Base-by-base conservation (phyloP, 257 asterid species). In the Craterostigma plantagineum region DNA sequence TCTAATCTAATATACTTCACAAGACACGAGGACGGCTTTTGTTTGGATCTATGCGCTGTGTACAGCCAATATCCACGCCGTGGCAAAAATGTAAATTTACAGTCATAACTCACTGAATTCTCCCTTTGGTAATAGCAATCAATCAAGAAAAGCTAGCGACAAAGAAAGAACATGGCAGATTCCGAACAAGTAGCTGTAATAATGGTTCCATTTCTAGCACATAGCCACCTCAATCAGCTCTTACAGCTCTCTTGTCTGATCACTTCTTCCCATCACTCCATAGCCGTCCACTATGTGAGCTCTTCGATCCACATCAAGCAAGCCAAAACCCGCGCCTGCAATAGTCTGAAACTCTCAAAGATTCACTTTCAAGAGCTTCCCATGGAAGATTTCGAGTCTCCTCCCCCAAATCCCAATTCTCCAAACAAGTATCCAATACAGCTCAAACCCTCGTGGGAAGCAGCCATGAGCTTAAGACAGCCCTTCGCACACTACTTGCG, bases 211-310 rank as follows among this genome's bases (percentile, higher is more conserved):
- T 37, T 66, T 10, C 68, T 65, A 16, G 68, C 63, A 0, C 73
- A 61, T 38, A 63, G 69, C 39, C 73, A 66, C 59, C 72, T 67
- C 27, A 70, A 75, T 16, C 76, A 67, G 50, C 60, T 67, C 14
- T 67, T 73, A 8, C 82, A 69, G 36, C 45, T 66, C 45, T 56
- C 72, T 8, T 51, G 55, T 35, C 49, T 76, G 38, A 8, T 66
- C 12, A 51, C 81, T 40, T 35, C 71, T 2, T 35, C 45, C 56
- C 8, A 9, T 6, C 30, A 23, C 6, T 23, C 30, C 7, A 51
- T 64, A 16, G 67, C 75, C 7, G 67, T 69, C 7, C 33, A 61
- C 58, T 72, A 56, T 16, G 56, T 59, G 0, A 63, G 66, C 51
- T 50, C 78, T 6, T 48, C 78, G 14, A 44, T 52, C 48, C 66